These are phyloP conservation scores for Leccinum disarticulatum DNA, from an alignment of 768 basidiomycete species.

Conservation along the genomic window DNA sequence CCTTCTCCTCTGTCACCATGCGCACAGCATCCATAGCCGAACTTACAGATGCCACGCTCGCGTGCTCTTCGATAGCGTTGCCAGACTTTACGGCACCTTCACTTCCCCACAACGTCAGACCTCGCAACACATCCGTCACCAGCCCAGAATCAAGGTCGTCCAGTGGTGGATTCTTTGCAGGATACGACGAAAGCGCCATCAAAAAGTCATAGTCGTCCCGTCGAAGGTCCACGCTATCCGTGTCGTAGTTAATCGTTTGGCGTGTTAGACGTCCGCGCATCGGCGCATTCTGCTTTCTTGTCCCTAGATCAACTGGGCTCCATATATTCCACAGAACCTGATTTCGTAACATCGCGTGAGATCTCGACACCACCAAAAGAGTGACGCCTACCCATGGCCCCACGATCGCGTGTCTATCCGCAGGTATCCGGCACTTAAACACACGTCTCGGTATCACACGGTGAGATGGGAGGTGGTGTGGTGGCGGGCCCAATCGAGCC, in stretches of 20 bases:
- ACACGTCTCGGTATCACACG: conserved; percentile 46
- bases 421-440: conserved; percentile 44
- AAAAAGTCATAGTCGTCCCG: conserved; percentile 56
- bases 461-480: conserved; percentile 50
- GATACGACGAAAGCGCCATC: conserved; percentile 39
- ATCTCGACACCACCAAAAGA: background rate
- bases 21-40: background rate
- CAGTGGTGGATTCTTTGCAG: conserved; percentile 40
- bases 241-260: conserved; percentile 15
- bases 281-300: conserved; percentile 45
- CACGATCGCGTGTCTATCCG: conserved; percentile 49
- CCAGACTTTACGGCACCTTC: conserved; percentile 1
- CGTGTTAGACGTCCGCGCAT: conserved; percentile 34
- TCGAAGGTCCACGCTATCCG: conserved; percentile 19
- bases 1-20: background rate
- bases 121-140: conserved; percentile 44
- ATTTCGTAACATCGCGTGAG: conserved; percentile 5
- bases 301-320: conserved; percentile 35
- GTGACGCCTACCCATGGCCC: conserved; percentile 51
- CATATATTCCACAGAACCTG: conserved; percentile 50
- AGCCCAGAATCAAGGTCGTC: conserved; percentile 48
- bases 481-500: conserved; percentile 38
- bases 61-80: background rate
- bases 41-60: background rate
- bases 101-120: conserved; percentile 50